phyloP scores from a whole-genome alignment of 768 basidiomycete species.

The Russula brevipes region DNA sequence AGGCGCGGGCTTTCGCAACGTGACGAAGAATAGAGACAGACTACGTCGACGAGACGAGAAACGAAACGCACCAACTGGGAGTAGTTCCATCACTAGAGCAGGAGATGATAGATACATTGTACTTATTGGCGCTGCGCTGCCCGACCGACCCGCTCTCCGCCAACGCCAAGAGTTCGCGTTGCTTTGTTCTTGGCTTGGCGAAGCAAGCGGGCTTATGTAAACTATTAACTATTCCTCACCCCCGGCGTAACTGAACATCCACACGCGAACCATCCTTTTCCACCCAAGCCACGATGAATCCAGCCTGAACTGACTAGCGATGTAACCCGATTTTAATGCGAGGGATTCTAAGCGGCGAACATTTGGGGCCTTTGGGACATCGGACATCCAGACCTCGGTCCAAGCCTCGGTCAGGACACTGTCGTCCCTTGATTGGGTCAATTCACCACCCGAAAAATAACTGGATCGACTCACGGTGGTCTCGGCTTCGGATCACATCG shows the following conservation, averaged over 20 bases:
- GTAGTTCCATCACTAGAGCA: not conserved
- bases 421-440: not conserved
- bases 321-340: not conserved
- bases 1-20: not conserved
- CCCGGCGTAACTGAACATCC: too few relatives aligned
- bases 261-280: too few relatives aligned
- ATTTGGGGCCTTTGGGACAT: too few relatives aligned
- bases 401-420: too few relatives aligned
- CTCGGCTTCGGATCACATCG: not conserved
- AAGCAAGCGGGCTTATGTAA: too few relatives aligned
- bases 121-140: not conserved
- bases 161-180: too few relatives aligned
- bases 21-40: not conserved
- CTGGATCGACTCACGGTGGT: not conserved
- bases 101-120: not conserved
- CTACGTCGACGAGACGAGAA: slow-evolving; percentile 1
- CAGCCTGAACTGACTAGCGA: not conserved
- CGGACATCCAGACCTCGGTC: too few relatives aligned
- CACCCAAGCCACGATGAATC: too few relatives aligned
- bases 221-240: too few relatives aligned
- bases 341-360: not conserved
- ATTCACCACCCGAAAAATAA: not conserved
- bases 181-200: too few relatives aligned
- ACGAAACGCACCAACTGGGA: not conserved
- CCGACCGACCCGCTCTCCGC: too few relatives aligned